These are phyloP conservation scores for Diaporthe capsici DNA, from an alignment of 2,329 filamentous ascomycete species.

Conservation along the genomic window DNA sequence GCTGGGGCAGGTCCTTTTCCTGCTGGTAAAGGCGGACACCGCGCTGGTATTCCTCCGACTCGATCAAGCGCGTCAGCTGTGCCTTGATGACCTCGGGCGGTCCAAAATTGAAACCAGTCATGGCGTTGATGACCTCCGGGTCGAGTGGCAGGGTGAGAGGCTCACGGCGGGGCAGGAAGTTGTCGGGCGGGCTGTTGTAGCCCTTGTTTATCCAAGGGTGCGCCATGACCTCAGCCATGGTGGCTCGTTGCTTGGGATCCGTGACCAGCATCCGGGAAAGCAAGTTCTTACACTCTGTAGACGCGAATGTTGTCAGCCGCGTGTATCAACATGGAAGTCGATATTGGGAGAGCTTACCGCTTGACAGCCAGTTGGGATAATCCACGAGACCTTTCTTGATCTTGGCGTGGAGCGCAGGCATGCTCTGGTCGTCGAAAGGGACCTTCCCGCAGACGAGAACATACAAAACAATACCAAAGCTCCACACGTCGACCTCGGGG, in stretches of 20 bases:
- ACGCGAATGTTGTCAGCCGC: background rate
- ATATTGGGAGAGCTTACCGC: constrained; percentile 71
- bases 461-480: constrained; percentile 97
- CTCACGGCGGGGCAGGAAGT: constrained; percentile 86
- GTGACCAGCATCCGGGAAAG: constrained; percentile 97
- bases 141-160: constrained; percentile 90
- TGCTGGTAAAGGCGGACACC: constrained; percentile 80
- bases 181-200: constrained; percentile 88
- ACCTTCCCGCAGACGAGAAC: constrained; percentile 98
- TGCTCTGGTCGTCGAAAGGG: constrained; percentile 98
- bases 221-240: constrained; percentile 90
- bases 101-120: constrained; percentile 99
- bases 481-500: constrained; percentile 98
- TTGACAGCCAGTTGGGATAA: constrained; percentile 93
- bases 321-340: background rate
- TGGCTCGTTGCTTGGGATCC: constrained; percentile 88
- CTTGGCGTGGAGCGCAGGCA: constrained; percentile 97
- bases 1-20: constrained; percentile 73
- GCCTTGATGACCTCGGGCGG: constrained; percentile 84
- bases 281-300: constrained; percentile 88
- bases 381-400: constrained; percentile 98
- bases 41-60: constrained; percentile 93
- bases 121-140: constrained; percentile 85
- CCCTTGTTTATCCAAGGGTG: constrained; percentile 98
- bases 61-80: constrained; percentile 87